Base-by-base conservation (phyloP, 2,329 filamentous ascomycete genomes). In the Colletotrichum filicis region DNA sequence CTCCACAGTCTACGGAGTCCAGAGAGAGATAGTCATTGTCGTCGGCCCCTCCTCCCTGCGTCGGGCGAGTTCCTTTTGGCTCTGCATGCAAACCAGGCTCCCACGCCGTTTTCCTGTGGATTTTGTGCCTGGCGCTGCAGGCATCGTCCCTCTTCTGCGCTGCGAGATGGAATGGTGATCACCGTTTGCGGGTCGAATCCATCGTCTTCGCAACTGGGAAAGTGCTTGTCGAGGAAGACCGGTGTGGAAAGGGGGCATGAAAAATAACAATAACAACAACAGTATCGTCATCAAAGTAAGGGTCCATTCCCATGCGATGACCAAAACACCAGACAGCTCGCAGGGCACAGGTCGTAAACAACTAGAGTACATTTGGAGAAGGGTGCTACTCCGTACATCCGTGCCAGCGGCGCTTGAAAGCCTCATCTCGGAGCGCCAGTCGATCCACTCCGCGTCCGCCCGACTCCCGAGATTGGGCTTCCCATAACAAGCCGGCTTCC, bases 61-160 rank as follows among this genome's bases (percentile, higher is more conserved):
- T 26, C 7, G 16, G n/a, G 30, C 9, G 14, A 42, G 49, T 35
- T 32, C n/a, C 19, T 35, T 52, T 35, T 37, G 30, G 19, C 30
- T n/a, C 26, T 57, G 61, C 46, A 4, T 22, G 5, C 32, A 19
- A 19, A n/a, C 35, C 37, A 16, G 37, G 16, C 59, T 62, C 24
- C 37, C 59, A 62, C 24, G 37, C 37, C 22, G 28, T 22, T 12
- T 52, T 61, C 49, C 52, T 57, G 68, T 49, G 57, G 46, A 32
- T 8, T 59, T 8, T 59, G 66, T 73, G 32, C 70, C 66, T 69
- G 60, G 60, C 66, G 66, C 66, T 55, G 55, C 70, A 73, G 70
- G 70, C 70, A 69, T 73, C 46, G 66, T 59, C 70, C 66, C 26
- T 68, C 32, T 69, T 14, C 32, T 16, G 32, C 11, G n/a, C n/a